Base-by-base conservation (phyloP, 2,329 filamentous ascomycete species). In the Penicillium sp. region DNA sequence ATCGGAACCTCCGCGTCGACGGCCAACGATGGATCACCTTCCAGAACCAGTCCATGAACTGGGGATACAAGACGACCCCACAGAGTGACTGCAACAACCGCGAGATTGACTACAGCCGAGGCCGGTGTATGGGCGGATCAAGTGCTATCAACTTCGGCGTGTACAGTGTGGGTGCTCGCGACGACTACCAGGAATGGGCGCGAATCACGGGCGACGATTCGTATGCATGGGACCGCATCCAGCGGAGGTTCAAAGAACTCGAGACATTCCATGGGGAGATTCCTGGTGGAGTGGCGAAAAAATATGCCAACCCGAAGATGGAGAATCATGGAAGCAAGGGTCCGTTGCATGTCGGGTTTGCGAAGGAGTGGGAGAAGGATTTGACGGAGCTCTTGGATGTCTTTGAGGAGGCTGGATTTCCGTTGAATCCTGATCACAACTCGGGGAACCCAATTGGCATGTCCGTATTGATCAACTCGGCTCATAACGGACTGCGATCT, bases 371-470 rank as follows among this genome's bases (percentile, higher is more conserved):
- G 65, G 65, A 67, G 37, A 57, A 55, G n/a, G 65, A 67, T 45
- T 48, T 68, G 34, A 51, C 49, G 11, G 49, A 51, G 12, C 37
- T 51, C 8, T 38, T 51, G 49, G 49, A 84, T 59, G 70, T 79
- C 7, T 82, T 83, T 42, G 77, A 83, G 60, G 69, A 82, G 42
- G 76, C 78, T 25, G 84, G 84, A 0, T 76, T 81, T 43, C 73
- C 78, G 0, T 62, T 81, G 17, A 87, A 87, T 61, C 76, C 77
- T 0, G 85, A 87, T 62, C 78, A 84, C 38, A 87, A 88, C 63
- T 83, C 81, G 8, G 86, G 86, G 0, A 79, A 87, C 65, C 84
- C 83, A 0, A 75, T 87, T 35, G 86, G 86, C 4, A 80, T 87
- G 73, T 79, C 78, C 1, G 71, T 82, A 39, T 67, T 79, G n/a